Percentiles rank a stretch among this genome's conserved stretches.
Evolutionary conservation across 202 grass and related monocot species (phyloP).

Genomic region (Musa balbisiana): DNA sequence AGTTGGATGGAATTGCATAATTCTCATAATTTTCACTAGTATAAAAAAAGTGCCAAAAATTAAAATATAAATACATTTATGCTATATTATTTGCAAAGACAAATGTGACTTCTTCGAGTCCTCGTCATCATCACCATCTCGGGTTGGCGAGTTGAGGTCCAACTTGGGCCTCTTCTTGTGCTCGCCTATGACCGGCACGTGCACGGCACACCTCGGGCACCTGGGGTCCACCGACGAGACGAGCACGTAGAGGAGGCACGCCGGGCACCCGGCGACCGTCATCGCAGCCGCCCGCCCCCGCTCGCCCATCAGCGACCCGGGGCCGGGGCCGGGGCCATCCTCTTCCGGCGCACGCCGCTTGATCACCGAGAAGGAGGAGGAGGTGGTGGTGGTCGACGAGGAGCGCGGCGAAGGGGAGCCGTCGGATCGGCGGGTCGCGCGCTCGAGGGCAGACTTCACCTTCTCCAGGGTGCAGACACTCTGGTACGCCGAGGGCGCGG

Average conservation of each 20-base stretch:
- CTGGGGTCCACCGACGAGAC: constrained; percentile 58
- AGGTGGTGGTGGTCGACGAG: constrained; percentile 53
- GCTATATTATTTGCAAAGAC: not conserved
- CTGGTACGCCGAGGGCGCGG: constrained; percentile 33
- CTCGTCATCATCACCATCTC: not conserved
- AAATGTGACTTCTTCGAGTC: not conserved
- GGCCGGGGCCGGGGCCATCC: constrained; percentile 13
- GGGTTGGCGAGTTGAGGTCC: constrained; percentile 4
- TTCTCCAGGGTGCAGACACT: constrained; percentile 97
- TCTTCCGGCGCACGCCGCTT: constrained; percentile 25
- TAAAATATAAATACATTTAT: no score
- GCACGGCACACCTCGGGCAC: constrained; percentile 71
- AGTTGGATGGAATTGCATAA: no score
- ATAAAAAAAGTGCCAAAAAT: no score
- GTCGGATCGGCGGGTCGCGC: constrained; percentile 45
- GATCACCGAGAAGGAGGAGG: constrained; percentile 23
- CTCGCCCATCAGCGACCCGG: constrained; percentile 12
- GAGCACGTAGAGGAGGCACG: constrained; percentile 88
- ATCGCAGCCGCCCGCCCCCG: constrained; percentile 40
- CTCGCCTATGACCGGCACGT: constrained; percentile 56
- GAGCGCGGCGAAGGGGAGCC: constrained; percentile 41
- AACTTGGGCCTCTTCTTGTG: constrained; percentile 2
- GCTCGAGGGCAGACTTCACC: constrained; percentile 70
- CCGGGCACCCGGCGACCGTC: constrained; percentile 69
- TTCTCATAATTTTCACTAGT: no score